Evolutionary conservation across 2,329 filamentous ascomycete species (phyloP).

Genomic region (Colletotrichum musae): DNA sequence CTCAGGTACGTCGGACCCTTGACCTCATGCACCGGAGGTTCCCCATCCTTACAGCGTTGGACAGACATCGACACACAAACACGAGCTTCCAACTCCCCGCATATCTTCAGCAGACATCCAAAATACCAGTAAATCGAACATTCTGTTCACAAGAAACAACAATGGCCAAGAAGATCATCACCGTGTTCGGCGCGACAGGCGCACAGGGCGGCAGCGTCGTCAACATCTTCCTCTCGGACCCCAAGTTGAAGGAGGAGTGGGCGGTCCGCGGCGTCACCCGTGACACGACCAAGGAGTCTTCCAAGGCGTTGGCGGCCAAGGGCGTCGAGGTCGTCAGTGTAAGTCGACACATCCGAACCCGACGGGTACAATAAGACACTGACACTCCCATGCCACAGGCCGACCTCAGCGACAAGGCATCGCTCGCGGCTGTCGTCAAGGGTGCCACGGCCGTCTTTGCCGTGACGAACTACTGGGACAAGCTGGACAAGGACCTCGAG

Average conservation of each 20-base stretch:
- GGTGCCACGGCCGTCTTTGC: constrained; percentile 65
- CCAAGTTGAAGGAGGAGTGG: constrained; percentile 62
- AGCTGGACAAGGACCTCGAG: constrained; percentile 56
- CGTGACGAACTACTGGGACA: constrained; percentile 68
- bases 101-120: background rate
- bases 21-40: constrained; percentile 8
- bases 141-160: background rate
- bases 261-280: constrained; percentile 70
- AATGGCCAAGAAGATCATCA: constrained; percentile 60
- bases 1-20: constrained; percentile 6
- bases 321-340: constrained; percentile 66
- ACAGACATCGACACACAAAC: background rate
- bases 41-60: constrained; percentile 8
- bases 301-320: constrained; percentile 58
- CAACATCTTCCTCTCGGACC: constrained; percentile 52
- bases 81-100: background rate
- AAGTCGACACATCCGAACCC: constrained; percentile 41
- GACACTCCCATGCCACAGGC: constrained; percentile 50
- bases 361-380: background rate
- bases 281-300: constrained; percentile 57
- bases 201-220: constrained; percentile 73
- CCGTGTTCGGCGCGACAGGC: constrained; percentile 72
- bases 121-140: background rate
- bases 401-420: constrained; percentile 63
- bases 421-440: constrained; percentile 59